Evolutionary conservation across 768 basidiomycete species (phyloP).

Genomic region (Butyriboletus loyo): DNA sequence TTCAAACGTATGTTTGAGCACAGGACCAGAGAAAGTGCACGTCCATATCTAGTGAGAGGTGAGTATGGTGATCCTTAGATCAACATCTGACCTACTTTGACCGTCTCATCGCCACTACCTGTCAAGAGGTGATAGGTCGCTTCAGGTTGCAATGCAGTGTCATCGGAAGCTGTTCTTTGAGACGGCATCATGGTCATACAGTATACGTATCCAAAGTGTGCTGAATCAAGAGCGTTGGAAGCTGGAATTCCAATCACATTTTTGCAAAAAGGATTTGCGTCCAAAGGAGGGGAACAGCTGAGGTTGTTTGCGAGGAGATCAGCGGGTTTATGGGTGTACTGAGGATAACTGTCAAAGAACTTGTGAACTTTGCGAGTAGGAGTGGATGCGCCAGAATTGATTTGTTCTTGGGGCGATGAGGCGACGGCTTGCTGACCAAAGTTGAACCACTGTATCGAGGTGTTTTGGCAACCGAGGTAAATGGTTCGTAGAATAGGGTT

Average conservation of each 20-base stretch:
- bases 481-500: slow-evolving; percentile 63
- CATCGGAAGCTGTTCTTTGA: slow-evolving; percentile 37
- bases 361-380: slow-evolving; percentile 64
- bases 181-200: slow-evolving; percentile 60
- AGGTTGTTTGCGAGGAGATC: slow-evolving; percentile 66
- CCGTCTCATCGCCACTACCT: slow-evolving; percentile 86
- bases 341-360: slow-evolving; percentile 90
- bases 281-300: slow-evolving; percentile 31
- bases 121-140: slow-evolving; percentile 59
- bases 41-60: slow-evolving; percentile 57
- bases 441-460: slow-evolving; percentile 86
- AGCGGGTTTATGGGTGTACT: slow-evolving; percentile 62
- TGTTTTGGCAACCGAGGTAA: slow-evolving; percentile 90
- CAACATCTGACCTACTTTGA: slow-evolving; percentile 57
- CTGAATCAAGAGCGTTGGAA: slow-evolving; percentile 76
- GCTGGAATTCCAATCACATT: slow-evolving; percentile 52
- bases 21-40: slow-evolving; percentile 45
- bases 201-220: slow-evolving; percentile 94
- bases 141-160: slow-evolving; percentile 20
- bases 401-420: slow-evolving; percentile 5
- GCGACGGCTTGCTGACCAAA: slow-evolving; percentile 37
- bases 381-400: slow-evolving; percentile 33
- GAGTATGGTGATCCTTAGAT: not conserved
- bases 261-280: slow-evolving; percentile 23
- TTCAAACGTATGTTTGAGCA: slow-evolving; percentile 60